phyloP scores from a whole-genome alignment of 2,329 filamentous ascomycete genomes.

The Phyllosticta ampelicida region DNA sequence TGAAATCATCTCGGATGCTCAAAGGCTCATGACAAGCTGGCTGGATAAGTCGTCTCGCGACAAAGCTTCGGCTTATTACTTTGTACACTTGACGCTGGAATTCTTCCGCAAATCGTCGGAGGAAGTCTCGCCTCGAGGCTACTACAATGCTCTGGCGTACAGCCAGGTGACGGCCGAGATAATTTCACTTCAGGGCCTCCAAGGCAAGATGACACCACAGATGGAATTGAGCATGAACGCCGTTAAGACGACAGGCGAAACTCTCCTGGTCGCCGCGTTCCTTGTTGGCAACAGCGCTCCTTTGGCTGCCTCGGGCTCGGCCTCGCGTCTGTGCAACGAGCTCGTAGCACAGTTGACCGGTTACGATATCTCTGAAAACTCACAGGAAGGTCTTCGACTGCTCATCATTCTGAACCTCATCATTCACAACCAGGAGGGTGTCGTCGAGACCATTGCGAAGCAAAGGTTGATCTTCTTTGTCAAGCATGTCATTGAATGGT shows the following conservation, averaged over 20 bases:
- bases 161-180: slow-evolving; percentile 27
- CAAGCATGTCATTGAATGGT: slow-evolving; percentile 64
- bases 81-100: slow-evolving; percentile 19
- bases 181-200: slow-evolving; percentile 33
- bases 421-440: slow-evolving; percentile 37
- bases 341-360: slow-evolving; percentile 49
- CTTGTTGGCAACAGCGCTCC: slow-evolving; percentile 40
- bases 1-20: slow-evolving; percentile 42
- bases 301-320: slow-evolving; percentile 36
- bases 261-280: slow-evolving; percentile 37
- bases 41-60: slow-evolving; percentile 16
- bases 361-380: slow-evolving; percentile 34
- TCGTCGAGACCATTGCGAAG: slow-evolving; percentile 39
- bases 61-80: not conserved
- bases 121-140: slow-evolving; percentile 21
- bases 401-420: slow-evolving; percentile 46
- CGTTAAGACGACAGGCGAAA: slow-evolving; percentile 20
- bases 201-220: slow-evolving; percentile 22
- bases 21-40: slow-evolving; percentile 37
- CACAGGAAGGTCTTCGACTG: slow-evolving; percentile 35
- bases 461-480: slow-evolving; percentile 74
- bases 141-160: slow-evolving; percentile 33
- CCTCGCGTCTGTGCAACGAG: slow-evolving; percentile 48
- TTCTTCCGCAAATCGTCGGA: slow-evolving; percentile 13
- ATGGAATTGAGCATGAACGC: slow-evolving; percentile 28